Percentiles rank a stretch among this genome's conserved stretches.
Evolutionary conservation across 805 yeast species (phyloP).

Genomic region (Yamadazyma paraphyllophila): DNA sequence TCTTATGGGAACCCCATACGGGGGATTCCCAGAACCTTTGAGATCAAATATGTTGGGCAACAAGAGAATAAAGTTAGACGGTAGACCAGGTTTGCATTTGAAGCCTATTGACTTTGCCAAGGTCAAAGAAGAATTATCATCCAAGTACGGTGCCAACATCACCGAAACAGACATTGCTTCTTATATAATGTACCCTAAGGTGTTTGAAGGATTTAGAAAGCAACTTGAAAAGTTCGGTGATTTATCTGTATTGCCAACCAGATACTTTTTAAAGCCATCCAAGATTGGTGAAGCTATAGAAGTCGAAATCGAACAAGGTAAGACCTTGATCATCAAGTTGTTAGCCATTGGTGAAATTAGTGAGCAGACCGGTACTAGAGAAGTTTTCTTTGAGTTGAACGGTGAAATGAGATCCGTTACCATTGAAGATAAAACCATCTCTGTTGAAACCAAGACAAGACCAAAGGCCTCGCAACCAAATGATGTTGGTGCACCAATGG

Average conservation of each 20-base stretch:
- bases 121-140: slow-evolving; percentile 68
- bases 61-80: slow-evolving; percentile 85
- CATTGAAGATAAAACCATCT: slow-evolving; percentile 82
- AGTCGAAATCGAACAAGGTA: slow-evolving; percentile 93
- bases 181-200: slow-evolving; percentile 97
- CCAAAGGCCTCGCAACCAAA: slow-evolving; percentile 92
- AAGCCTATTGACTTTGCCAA: slow-evolving; percentile 77
- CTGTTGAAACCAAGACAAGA: slow-evolving; percentile 80
- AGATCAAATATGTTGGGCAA: slow-evolving; percentile 87
- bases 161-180: slow-evolving; percentile 90
- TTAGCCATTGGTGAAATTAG: slow-evolving; percentile 91
- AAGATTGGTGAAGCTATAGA: slow-evolving; percentile 83
- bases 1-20: slow-evolving; percentile 98
- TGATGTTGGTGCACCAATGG: slow-evolving; percentile 98
- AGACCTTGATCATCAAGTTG: slow-evolving; percentile 83
- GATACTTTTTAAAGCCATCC: slow-evolving; percentile 85
- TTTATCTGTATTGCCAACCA: slow-evolving; percentile 89
- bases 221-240: slow-evolving; percentile 81
- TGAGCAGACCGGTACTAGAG: slow-evolving; percentile 83
- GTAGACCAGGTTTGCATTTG: slow-evolving; percentile 90
- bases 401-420: slow-evolving; percentile 98
- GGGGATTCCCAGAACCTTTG: slow-evolving; percentile 99
- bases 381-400: slow-evolving; percentile 95
- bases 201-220: slow-evolving; percentile 82
- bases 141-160: slow-evolving; percentile 71